A percentile compares a stretch with the other conserved stretches of the same genome.
Conservation (phyloP, 805 yeast genomes). For the Grigorovia jiainica region DNA sequence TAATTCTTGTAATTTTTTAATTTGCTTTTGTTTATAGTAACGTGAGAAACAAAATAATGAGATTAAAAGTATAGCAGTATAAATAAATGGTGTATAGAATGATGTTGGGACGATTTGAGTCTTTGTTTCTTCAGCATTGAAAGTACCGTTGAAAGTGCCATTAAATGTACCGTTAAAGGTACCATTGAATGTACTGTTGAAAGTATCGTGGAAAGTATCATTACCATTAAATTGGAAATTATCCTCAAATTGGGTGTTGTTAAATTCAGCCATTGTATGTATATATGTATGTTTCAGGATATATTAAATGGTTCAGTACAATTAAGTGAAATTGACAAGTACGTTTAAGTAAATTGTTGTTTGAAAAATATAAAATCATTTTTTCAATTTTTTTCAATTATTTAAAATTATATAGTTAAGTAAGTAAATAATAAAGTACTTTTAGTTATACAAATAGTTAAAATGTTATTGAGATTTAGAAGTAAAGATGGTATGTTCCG, state of each 20-base stretch:
- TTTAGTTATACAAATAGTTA: no score
- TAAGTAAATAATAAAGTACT: no score
- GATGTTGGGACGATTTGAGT: constrained; percentile 36
- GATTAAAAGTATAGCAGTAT: constrained; percentile 57
- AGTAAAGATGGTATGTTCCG: constrained; percentile 79
- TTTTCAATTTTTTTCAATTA: no score
- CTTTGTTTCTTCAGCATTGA: constrained; percentile 16
- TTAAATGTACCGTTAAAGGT: constrained; percentile 1
- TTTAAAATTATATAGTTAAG: neutral
- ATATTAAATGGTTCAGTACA: no score
- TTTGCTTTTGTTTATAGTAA: constrained; percentile 49
- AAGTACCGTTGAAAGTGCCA: constrained; percentile 3
- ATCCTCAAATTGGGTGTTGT: constrained; percentile 1
- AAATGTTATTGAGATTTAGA: constrained; percentile 66
- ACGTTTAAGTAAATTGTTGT: no score
- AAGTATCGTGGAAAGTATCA: constrained; percentile 4
- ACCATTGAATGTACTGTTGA: constrained; percentile 6
- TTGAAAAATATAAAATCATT: neutral
- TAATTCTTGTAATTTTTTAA: constrained; percentile 43
- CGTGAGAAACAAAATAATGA: constrained; percentile 63
- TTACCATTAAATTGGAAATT: constrained; percentile 1
- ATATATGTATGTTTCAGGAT: no score
- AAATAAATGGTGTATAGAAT: constrained; percentile 64
- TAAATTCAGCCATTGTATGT: constrained; percentile 2
- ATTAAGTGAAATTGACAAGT: no score